A percentile compares a stretch with the other conserved stretches of the same genome.
Evolutionary conservation across 202 grass and related monocot species (phyloP).

Genomic region (Zizania palustris): DNA sequence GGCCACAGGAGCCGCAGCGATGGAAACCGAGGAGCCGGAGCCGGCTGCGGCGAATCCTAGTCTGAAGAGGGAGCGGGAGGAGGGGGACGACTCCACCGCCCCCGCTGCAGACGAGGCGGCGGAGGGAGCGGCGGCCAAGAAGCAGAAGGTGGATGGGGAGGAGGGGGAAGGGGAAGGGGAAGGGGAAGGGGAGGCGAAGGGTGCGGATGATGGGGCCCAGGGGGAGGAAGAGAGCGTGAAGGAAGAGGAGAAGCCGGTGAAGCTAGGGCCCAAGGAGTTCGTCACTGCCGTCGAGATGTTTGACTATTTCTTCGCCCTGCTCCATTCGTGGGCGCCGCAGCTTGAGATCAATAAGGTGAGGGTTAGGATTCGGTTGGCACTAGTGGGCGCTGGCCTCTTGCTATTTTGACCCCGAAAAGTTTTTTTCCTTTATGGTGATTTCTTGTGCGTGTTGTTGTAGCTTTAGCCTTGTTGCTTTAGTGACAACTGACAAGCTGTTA

Average conservation of each 20-base stretch:
- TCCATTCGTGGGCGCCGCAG: slow-evolving; percentile 64
- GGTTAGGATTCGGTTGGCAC: slow-evolving; percentile 25
- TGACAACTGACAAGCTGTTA: neutral
- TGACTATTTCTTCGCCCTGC: slow-evolving; percentile 76
- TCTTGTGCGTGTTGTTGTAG: neutral
- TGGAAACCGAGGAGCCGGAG: slow-evolving; percentile 51
- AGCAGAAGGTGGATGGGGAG: slow-evolving; percentile 48
- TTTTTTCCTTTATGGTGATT: slow-evolving; percentile 10
- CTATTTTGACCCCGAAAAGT: neutral
- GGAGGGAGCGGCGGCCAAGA: slow-evolving; percentile 54
- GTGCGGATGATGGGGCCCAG: neutral
- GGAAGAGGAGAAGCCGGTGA: slow-evolving; percentile 50
- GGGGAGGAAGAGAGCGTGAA: slow-evolving; percentile 37
- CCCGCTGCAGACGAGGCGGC: slow-evolving; percentile 27
- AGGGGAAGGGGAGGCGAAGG: slow-evolving; percentile 3
- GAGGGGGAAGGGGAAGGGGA: slow-evolving; percentile 31
- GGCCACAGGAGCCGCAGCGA: slow-evolving; percentile 6
- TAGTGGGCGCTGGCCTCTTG: neutral
- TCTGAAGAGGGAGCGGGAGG: slow-evolving; percentile 66
- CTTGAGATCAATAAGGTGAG: slow-evolving; percentile 78
- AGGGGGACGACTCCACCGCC: slow-evolving; percentile 43
- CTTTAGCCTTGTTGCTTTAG: neutral
- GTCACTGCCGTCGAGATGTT: slow-evolving; percentile 69
- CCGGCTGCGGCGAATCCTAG: slow-evolving; percentile 28
- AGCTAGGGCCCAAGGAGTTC: slow-evolving; percentile 89